Evolutionary conservation across 179 eudicot species (phyloP).

Genomic region (Spergularia azorica): DNA sequence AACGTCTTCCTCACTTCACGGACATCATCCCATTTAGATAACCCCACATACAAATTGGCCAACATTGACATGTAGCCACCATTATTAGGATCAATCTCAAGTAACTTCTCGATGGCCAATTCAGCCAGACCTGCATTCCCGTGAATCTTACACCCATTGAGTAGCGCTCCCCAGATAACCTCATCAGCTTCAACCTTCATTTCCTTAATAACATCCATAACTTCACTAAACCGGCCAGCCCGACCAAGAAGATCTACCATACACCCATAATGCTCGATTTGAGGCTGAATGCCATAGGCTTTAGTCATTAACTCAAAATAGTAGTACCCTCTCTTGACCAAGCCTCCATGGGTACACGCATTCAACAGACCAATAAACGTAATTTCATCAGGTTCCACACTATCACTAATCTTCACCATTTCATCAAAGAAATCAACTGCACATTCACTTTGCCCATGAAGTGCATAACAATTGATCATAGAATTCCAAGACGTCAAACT

Average conservation of each 20-base stretch:
- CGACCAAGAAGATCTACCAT: conserved; percentile 68
- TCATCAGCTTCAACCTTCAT: conserved; percentile 67
- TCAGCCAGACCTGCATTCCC: conserved; percentile 62
- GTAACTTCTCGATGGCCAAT: conserved; percentile 50
- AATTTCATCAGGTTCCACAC: conserved; percentile 51
- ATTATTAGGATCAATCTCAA: conserved; percentile 59
- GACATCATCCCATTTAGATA: conserved; percentile 67
- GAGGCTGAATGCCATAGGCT: conserved; percentile 51
- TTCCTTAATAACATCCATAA: conserved; percentile 41
- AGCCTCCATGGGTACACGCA: conserved; percentile 75
- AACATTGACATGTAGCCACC: conserved; percentile 66
- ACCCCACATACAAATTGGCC: conserved; percentile 59
- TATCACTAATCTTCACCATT: conserved; percentile 34
- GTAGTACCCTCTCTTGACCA: conserved; percentile 50
- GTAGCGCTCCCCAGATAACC: conserved; percentile 72
- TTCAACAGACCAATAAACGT: conserved; percentile 65
- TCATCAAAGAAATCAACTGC: conserved; percentile 59
- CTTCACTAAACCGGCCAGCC: conserved; percentile 62
- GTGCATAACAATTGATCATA: conserved; percentile 65
- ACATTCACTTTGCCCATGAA: conserved; percentile 50
- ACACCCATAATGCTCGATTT: conserved; percentile 68
- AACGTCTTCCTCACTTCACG: conserved; percentile 43
- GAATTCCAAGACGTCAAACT: conserved; percentile 65
- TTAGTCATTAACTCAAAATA: conserved; percentile 49
- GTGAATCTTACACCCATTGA: conserved; percentile 67